Evolutionary conservation across 129 eudicot genomes (phyloP), one percentile per base, ranked within the genome.

Genomic region (Logfia minima): DNA sequence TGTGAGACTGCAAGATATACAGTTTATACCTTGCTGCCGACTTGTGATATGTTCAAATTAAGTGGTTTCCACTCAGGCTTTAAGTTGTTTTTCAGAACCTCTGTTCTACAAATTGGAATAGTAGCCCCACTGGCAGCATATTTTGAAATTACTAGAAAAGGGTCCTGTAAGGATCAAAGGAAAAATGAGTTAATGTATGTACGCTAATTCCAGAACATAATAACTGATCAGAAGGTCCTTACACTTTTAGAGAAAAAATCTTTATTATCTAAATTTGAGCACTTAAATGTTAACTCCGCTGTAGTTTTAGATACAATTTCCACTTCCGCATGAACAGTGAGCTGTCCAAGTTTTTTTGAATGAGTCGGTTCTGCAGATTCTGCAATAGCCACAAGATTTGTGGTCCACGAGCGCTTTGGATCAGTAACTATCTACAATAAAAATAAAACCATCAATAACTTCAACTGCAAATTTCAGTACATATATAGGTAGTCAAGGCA

Each of bases 241-340:
- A 93, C 98, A 81, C 92, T 93, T 84, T 87, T 93, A 75, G 98
- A 87, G 80, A 93, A 93, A 32, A 88, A 79, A 88, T 93, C 98
- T 81, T 87, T 93, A 31, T 87, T 76, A 84, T 93, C 97, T 83
- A 93, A 87, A 81, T 93, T 90, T 76, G 90, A 73, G 87, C 98
- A 93, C 83, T 84, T 87, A 35, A 93, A 82, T 68, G 77, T 82
- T 85, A 93, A 82, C 85, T 93, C 97, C 55, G 85, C 85, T 58
- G 98, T 75, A 58, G 85, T 90, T 83, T 93, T 93, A 61, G 98
- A 93, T 80, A 77, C 86, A 64, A 85, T 32, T 82, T 88, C 84
- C 84, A 87, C 96, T 82, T 90, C 98, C 55, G 96, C 96, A 81
- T 81, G 83, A 79, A 88, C 78, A 17, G 80, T 90, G 73, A 93